phyloP scores from a whole-genome alignment of 1,284 basidiomycete species.

The Erythrobasidium hasegawianum region DNA sequence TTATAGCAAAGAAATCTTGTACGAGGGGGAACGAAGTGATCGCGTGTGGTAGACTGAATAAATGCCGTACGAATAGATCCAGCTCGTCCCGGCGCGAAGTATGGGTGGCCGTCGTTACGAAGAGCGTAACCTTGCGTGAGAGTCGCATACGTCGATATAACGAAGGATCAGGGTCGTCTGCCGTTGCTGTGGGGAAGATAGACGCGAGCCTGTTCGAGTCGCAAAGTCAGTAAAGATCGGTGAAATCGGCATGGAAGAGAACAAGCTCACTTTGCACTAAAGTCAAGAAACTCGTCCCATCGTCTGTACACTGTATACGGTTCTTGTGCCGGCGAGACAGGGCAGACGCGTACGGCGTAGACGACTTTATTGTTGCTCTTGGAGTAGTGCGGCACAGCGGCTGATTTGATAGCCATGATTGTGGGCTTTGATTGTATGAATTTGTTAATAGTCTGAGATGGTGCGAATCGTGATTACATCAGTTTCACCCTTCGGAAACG shows the following conservation, averaged over 20 bases:
- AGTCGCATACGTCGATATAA: slow-evolving; percentile 22
- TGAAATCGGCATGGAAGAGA: not conserved
- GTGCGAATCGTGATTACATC: no score
- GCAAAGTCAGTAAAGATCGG: not conserved
- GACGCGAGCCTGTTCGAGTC: slow-evolving; percentile 34
- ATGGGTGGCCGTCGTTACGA: slow-evolving; percentile 37
- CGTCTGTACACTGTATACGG: slow-evolving; percentile 41
- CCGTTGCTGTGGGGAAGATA: slow-evolving; percentile 37
- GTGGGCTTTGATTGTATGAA: no score
- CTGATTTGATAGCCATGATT: slow-evolving; percentile 35
- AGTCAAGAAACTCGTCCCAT: slow-evolving; percentile 42
- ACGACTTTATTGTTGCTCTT: slow-evolving; percentile 38
- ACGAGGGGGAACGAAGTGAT: slow-evolving; percentile 36
- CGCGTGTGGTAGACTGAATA: slow-evolving; percentile 37
- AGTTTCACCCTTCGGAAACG: no score
- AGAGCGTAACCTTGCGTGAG: slow-evolving; percentile 35
- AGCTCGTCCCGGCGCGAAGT: slow-evolving; percentile 38
- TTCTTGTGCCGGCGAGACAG: slow-evolving; percentile 33
- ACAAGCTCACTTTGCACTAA: slow-evolving; percentile 37
- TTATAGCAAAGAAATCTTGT: slow-evolving; percentile 38
- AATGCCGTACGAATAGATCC: slow-evolving; percentile 36
- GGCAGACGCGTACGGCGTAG: slow-evolving; percentile 40
- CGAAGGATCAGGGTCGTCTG: slow-evolving; percentile 12
- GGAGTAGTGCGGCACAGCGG: slow-evolving; percentile 38
- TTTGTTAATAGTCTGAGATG: no score